Evolutionary conservation across 176 grass and related monocot genomes (phyloP).

Genomic region (Paspalum vaginatum): DNA sequence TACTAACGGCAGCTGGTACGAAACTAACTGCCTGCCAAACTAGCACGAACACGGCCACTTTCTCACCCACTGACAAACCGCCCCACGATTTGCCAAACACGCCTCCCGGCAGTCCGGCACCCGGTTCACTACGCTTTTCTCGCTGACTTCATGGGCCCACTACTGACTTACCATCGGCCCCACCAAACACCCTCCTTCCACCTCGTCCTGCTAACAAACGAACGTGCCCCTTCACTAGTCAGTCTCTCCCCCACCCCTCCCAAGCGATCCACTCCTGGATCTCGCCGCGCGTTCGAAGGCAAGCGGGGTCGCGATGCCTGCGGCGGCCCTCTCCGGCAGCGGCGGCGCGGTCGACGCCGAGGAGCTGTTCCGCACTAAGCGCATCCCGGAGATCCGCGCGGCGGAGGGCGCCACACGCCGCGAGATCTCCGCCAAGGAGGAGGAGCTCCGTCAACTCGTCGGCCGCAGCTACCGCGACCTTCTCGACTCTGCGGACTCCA

Average conservation of each 20-base stretch:
- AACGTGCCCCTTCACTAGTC: constrained; percentile 37
- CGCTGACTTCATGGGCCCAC: background rate
- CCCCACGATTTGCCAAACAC: background rate
- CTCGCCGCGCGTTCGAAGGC: constrained; percentile 43
- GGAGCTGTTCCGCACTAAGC: constrained; percentile 84
- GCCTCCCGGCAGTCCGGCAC: background rate
- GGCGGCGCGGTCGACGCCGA: constrained; percentile 68
- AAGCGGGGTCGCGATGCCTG: constrained; percentile 40
- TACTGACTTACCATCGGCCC: background rate
- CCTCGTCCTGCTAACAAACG: constrained; percentile 15
- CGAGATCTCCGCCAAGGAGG: constrained; percentile 93
- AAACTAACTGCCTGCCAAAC: constrained; percentile 2
- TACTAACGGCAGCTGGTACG: too few species aligned
- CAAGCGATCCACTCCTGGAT: constrained; percentile 44
- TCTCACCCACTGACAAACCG: background rate
- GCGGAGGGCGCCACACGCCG: constrained; percentile 63
- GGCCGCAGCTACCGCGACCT: constrained; percentile 97
- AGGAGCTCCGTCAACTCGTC: constrained; percentile 96
- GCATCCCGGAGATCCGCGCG: constrained; percentile 86
- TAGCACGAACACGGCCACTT: background rate
- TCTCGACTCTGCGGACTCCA: constrained; percentile 94
- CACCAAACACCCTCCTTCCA: background rate
- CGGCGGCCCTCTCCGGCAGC: constrained; percentile 39
- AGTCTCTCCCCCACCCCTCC: constrained; percentile 2
- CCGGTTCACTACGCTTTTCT: background rate